phyloP scores from a whole-genome alignment of 1,284 basidiomycete genomes.

The Cyathus olla region DNA sequence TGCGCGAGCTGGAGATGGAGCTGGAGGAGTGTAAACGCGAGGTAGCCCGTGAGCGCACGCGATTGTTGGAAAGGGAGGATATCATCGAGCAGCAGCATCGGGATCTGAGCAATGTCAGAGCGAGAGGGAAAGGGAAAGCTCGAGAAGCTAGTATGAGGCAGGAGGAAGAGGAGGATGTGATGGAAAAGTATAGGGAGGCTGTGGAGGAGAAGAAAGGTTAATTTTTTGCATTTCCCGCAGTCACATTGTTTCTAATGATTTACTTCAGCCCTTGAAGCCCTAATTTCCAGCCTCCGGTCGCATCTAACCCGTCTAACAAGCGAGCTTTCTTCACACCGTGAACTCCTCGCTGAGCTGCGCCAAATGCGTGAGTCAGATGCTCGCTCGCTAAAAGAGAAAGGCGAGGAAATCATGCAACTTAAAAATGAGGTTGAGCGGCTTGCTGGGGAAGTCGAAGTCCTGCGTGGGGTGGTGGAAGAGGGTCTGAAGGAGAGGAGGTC shows the following conservation, averaged over 20 bases:
- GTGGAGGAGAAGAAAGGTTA: conserved; percentile 89
- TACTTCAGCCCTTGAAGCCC: conserved; percentile 76
- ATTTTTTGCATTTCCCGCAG: background rate
- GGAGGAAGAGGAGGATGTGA: conserved; percentile 50
- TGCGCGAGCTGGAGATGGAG: conserved; percentile 86
- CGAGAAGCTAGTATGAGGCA: conserved; percentile 35
- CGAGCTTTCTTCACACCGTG: conserved; percentile 81
- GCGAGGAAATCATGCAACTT: conserved; percentile 69
- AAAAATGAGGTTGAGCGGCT: conserved; percentile 80
- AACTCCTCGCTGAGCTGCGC: conserved; percentile 73
- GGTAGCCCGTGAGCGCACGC: conserved; percentile 73
- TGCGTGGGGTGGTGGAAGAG: conserved; percentile 87
- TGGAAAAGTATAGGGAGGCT: conserved; percentile 73
- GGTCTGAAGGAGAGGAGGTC: conserved; percentile 79
- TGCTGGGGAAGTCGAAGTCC: conserved; percentile 82
- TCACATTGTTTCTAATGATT: conserved; percentile 3
- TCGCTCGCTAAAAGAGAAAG: conserved; percentile 67
- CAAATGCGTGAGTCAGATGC: conserved; percentile 72
- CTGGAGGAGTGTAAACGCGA: conserved; percentile 82
- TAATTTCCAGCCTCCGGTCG: conserved; percentile 76
- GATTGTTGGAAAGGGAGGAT: conserved; percentile 67
- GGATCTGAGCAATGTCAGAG: conserved; percentile 45
- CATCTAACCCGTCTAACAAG: conserved; percentile 83
- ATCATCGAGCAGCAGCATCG: conserved; percentile 47
- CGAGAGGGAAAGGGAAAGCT: conserved; percentile 50